Conservation (phyloP, 2,329 filamentous ascomycete genomes). For the Trichophyton verrucosum region DNA sequence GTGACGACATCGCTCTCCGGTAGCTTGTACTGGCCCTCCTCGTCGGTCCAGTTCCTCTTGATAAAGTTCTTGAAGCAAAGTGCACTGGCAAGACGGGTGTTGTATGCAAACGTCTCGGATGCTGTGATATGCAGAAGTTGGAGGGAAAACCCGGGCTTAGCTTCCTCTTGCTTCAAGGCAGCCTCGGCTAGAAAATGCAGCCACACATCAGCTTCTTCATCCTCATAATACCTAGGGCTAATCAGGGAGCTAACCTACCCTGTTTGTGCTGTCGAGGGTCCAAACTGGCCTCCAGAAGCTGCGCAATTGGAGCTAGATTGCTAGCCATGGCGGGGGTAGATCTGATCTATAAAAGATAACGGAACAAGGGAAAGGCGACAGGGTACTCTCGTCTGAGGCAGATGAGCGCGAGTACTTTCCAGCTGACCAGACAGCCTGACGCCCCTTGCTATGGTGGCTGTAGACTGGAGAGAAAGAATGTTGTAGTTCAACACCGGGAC, state of each 20-base stretch:
- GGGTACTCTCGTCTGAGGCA: neutral
- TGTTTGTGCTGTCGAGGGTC: constrained; percentile 79
- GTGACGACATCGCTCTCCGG: constrained; percentile 67
- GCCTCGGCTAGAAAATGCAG: constrained; percentile 53
- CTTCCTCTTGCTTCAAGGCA: constrained; percentile 64
- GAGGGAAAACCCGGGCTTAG: constrained; percentile 77
- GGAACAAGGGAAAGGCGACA: neutral
- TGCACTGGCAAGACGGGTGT: constrained; percentile 74
- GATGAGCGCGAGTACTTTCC: neutral
- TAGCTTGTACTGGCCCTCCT: constrained; percentile 87
- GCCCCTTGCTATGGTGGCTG: neutral
- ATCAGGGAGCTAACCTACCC: constrained; percentile 44
- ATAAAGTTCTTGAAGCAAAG: constrained; percentile 99
- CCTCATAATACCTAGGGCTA: neutral
- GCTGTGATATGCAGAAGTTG: constrained; percentile 82
- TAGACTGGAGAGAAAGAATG: neutral
- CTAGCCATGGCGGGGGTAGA: constrained; percentile 42
- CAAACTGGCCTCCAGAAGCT: constrained; percentile 81
- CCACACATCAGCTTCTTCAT: neutral
- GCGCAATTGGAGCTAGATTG: constrained; percentile 53
- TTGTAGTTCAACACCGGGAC: neutral
- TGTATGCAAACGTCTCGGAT: constrained; percentile 55
- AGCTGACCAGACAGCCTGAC: neutral
- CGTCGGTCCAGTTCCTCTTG: constrained; percentile 86
- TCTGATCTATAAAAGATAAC: constrained; percentile 16